Evolutionary conservation across 495 filamentous ascomycete species (phyloP).

Genomic region (Podospora comata): DNA sequence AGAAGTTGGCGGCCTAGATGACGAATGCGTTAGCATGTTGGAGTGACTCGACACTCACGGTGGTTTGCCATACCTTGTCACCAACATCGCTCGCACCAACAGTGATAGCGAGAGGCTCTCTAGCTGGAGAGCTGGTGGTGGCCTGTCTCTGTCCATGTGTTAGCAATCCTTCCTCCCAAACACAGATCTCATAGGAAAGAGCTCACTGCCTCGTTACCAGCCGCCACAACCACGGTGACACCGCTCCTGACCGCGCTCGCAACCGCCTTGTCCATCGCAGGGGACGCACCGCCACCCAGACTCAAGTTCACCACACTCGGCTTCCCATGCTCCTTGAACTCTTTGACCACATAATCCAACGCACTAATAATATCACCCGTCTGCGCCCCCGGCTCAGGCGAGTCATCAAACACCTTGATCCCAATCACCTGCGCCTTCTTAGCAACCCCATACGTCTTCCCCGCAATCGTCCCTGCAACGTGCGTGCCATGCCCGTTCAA

Average conservation of each 20-base stretch:
- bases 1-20: background rate
- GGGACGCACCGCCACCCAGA: slow-evolving; percentile 47
- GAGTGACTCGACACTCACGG: too few species aligned
- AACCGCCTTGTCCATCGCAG: slow-evolving; percentile 46
- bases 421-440: slow-evolving; percentile 40
- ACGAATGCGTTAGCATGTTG: background rate
- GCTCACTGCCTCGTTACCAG: slow-evolving; percentile 39
- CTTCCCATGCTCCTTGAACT: slow-evolving; percentile 18
- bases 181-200: background rate
- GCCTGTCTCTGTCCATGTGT: slow-evolving; percentile 29
- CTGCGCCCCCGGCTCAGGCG: slow-evolving; percentile 6
- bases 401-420: slow-evolving; percentile 46
- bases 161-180: background rate
- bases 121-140: slow-evolving; percentile 44
- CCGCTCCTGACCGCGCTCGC: slow-evolving; percentile 43
- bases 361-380: slow-evolving; percentile 20
- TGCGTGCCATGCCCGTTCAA: slow-evolving; percentile 41
- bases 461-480: slow-evolving; percentile 45
- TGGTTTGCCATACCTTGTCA: slow-evolving; percentile 23
- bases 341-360: slow-evolving; percentile 13
- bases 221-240: slow-evolving; percentile 46
- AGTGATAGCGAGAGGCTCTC: slow-evolving; percentile 51
- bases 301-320: slow-evolving; percentile 50
- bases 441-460: slow-evolving; percentile 44
- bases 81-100: slow-evolving; percentile 49